Conservation (phyloP, 2,329 filamentous ascomycete genomes). For the Chaetomiaceae sp. region DNA sequence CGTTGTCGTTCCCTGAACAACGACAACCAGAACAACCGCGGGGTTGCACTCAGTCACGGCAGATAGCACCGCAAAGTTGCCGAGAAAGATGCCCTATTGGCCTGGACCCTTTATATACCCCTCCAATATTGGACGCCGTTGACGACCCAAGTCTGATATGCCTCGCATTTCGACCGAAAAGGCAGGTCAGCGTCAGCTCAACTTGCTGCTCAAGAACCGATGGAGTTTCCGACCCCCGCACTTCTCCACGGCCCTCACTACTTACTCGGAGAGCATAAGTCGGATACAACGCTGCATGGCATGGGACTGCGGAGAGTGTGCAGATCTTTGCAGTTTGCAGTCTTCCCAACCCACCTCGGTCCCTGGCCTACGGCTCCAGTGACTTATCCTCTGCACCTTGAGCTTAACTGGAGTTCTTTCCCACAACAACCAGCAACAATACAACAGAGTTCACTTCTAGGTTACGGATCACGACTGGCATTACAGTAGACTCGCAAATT, state of each 20-base stretch:
- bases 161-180: not conserved
- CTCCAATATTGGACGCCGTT: not conserved
- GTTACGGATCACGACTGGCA: too few relatives aligned
- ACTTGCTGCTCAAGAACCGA: not conserved
- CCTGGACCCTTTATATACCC: not conserved
- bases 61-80: not conserved
- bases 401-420: too few relatives aligned
- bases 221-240: not conserved
- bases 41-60: not conserved
- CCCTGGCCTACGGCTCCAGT: too few relatives aligned
- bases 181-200: not conserved
- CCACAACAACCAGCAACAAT: too few relatives aligned
- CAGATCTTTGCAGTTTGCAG: too few relatives aligned
- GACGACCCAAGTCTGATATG: not conserved
- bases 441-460: too few relatives aligned
- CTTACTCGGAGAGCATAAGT: not conserved
- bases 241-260: conserved; percentile 2
- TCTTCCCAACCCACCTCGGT: too few relatives aligned
- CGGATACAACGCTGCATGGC: not conserved
- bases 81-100: not conserved
- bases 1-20: not conserved
- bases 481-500: too few relatives aligned
- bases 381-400: too few relatives aligned
- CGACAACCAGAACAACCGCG: not conserved
- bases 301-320: too few relatives aligned